phyloP scores from a whole-genome alignment of 306 rosid genomes.

The Potentilla sterilis region DNA sequence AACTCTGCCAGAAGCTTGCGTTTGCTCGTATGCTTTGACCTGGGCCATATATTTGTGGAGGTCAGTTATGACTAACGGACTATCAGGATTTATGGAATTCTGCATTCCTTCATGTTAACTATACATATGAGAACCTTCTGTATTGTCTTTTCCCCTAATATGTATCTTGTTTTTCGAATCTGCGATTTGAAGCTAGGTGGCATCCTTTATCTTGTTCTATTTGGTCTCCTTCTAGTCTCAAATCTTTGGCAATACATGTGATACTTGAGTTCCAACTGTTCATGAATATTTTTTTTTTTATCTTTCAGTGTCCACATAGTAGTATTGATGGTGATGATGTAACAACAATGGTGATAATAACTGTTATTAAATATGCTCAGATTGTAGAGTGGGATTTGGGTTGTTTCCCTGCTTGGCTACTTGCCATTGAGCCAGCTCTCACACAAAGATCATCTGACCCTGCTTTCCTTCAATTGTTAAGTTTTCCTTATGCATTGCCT shows the following conservation, averaged over 20 bases:
- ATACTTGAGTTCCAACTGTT: background rate
- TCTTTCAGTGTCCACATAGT: background rate
- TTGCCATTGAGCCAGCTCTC: constrained; percentile 57
- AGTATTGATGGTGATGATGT: constrained; percentile 16
- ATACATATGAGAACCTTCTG: background rate
- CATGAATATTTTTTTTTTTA: too few relatives aligned
- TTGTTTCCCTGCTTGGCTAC: constrained; percentile 89
- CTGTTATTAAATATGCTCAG: constrained; percentile 23
- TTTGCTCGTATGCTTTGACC: constrained; percentile 80
- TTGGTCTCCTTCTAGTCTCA: background rate
- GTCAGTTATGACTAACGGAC: constrained; percentile 45
- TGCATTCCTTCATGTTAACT: background rate
- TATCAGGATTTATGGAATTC: constrained; percentile 7
- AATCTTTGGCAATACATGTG: background rate
- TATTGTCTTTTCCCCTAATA: background rate
- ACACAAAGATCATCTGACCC: constrained; percentile 78
- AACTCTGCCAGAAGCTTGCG: constrained; percentile 74
- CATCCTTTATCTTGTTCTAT: background rate
- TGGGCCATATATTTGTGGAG: constrained; percentile 93
- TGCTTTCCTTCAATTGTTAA: constrained; percentile 65
- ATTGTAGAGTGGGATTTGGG: constrained; percentile 96
- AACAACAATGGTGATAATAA: constrained; percentile 9
- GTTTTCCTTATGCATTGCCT: constrained; percentile 17
- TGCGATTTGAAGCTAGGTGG: background rate
- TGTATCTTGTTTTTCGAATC: background rate